Evolutionary conservation across 805 yeast genomes (phyloP), one percentile per base, ranked within the genome.

Genomic region (Alloascoidea hylecoeti): DNA sequence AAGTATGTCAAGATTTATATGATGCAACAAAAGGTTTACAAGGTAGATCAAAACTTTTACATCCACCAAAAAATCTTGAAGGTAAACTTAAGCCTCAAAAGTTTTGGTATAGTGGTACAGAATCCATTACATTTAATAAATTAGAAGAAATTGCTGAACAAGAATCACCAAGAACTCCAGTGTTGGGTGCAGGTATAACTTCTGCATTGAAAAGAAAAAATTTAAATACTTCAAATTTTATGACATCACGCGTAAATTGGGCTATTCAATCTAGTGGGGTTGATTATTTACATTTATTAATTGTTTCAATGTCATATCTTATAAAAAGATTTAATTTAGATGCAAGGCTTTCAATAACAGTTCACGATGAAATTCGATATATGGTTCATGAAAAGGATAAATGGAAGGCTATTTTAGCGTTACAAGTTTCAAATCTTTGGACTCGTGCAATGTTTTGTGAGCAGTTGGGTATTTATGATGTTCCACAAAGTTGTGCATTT

Each of bases 191-290:
- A 3, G 83, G 94, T 12, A 85, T 92, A 35, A 92, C 99, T 0
- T 74, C 74, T 41, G 95, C 97, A 0, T 61, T 92, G 41, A 68
- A 70, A 46, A 68, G 71, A 34, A 61, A 63, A 38, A 78, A 89
- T 53, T 63, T 92, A 47, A 61, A 72, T 30, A 72, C 72, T 44
- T 61, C 74, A 1, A 47, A 42, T 15, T 92, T 78, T 52, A 58
- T 92, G 45, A 92, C 98, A 0, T 85, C 96, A 1, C 60, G 99
- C 49, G 78, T 88, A 44, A 92, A 92, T 51, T 92, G 99, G 99
- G 84, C 96, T 0, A 92, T 92, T 52, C 99, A 92, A 55, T 84
- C 96, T 16, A 84, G 96, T 1, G 99, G 98, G 28, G 99, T 94
- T 15, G 98, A 92, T 54, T 92, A 94, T 51, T 63, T 92, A 38